Evolutionary conservation across 768 basidiomycete genomes (phyloP).

Genomic region (Hemileccinum rubropunctum): DNA sequence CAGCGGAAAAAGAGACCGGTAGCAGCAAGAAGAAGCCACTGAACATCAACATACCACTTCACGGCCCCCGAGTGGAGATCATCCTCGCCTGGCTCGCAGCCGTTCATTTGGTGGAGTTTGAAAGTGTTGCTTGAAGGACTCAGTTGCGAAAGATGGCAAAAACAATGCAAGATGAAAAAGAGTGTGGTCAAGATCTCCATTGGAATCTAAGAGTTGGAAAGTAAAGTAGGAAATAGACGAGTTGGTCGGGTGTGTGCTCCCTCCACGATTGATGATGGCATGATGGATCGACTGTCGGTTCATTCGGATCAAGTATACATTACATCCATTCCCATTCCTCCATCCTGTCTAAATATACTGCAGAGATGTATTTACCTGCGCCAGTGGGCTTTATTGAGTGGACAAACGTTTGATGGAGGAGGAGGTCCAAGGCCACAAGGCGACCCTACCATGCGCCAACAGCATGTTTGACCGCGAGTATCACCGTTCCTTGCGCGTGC

Average conservation of each 20-base stretch:
- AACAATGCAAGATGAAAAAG: too few relatives aligned
- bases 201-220: neutral
- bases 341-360: too few relatives aligned
- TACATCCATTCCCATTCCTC: too few relatives aligned
- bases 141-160: neutral
- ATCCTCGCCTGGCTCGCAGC: conserved; percentile 84
- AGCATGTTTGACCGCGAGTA: conserved; percentile 18
- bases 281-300: too few relatives aligned
- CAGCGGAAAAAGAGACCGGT: conserved; percentile 45
- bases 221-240: too few relatives aligned
- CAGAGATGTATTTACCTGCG: too few relatives aligned
- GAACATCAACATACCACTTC: conserved; percentile 77
- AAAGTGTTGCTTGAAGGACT: conserved; percentile 32
- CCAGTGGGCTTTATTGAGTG: too few relatives aligned
- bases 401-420: too few relatives aligned
- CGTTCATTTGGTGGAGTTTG: conserved; percentile 74
- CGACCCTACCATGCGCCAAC: conserved; percentile 17
- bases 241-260: too few relatives aligned
- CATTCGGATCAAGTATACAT: too few relatives aligned
- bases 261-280: too few relatives aligned
- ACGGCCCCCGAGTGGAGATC: conserved; percentile 84
- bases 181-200: neutral
- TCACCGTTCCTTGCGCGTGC: conserved; percentile 21
- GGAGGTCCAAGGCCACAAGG: too few relatives aligned
- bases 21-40: conserved; percentile 54